These are phyloP conservation scores for Plantago lanceolata DNA, from an alignment of 305 asterid species.

Conservation along the genomic window DNA sequence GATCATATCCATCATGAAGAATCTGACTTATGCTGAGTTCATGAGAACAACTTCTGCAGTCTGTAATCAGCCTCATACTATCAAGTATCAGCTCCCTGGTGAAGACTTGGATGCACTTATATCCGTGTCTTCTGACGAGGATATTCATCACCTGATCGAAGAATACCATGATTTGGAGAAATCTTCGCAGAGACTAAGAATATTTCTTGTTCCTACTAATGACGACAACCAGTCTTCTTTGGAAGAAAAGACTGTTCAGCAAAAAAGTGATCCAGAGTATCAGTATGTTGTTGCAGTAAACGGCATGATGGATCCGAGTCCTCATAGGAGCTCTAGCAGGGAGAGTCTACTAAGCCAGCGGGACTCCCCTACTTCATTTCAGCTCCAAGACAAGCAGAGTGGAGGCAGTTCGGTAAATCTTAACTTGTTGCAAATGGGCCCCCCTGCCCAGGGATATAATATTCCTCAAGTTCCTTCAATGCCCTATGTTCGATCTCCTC, in stretches of 20 bases:
- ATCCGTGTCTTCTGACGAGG: conserved; percentile 83
- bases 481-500: conserved; percentile 37
- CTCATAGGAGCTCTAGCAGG: conserved; percentile 54
- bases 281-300: conserved; percentile 74
- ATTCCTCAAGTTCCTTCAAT: conserved; percentile 32
- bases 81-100: conserved; percentile 91
- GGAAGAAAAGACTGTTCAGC: conserved; percentile 44
- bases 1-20: conserved; percentile 64
- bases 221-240: conserved; percentile 60
- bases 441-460: conserved; percentile 28
- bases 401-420: conserved; percentile 32
- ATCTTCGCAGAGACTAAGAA: conserved; percentile 59
- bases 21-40: conserved; percentile 53
- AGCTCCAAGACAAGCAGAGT: conserved; percentile 34
- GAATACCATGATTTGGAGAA: conserved; percentile 73
- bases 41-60: conserved; percentile 52
- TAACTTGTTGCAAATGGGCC: conserved; percentile 28
- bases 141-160: conserved; percentile 90
- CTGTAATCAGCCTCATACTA: conserved; percentile 59
- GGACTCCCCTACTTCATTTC: conserved; percentile 44
- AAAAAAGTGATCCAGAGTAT: conserved; percentile 45
- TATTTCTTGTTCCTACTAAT: conserved; percentile 57
- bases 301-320: conserved; percentile 51
- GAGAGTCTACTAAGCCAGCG: conserved; percentile 51
- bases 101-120: conserved; percentile 90